Conservation (phyloP, 768 basidiomycete species). For the Mycena olivaceomarginata region DNA sequence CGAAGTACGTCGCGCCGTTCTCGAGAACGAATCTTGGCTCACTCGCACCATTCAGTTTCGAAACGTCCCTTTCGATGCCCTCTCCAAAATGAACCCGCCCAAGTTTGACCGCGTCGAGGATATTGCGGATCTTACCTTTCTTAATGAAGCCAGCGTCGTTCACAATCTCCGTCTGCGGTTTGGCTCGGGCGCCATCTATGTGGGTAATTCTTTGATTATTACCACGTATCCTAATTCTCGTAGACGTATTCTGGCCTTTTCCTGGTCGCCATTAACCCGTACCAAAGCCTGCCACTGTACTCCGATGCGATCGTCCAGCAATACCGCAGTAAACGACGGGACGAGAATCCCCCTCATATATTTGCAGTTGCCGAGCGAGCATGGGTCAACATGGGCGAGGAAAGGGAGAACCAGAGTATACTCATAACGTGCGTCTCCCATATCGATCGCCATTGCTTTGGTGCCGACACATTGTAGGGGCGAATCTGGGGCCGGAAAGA, state of each 20-base stretch:
- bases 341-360: conserved; percentile 97
- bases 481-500: conserved; percentile 99
- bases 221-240: conserved; percentile 21
- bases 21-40: conserved; percentile 5
- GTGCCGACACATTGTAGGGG: conserved; percentile 72
- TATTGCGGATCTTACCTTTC: conserved; percentile 97
- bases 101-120: conserved; percentile 99
- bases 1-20: conserved; percentile 72
- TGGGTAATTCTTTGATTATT: conserved; percentile 62
- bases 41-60: conserved; percentile 66
- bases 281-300: conserved; percentile 94
- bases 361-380: conserved; percentile 98
- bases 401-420: conserved; percentile 97
- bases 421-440: conserved; percentile 91
- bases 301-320: conserved; percentile 91
- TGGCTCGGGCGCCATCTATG: conserved; percentile 94
- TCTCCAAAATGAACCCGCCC: conserved; percentile 98
- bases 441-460: conserved; percentile 11
- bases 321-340: conserved; percentile 91
- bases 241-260: conserved; percentile 98
- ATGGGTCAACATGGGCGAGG: conserved; percentile 99
- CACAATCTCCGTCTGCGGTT: conserved; percentile 96
- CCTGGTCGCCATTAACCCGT: conserved; percentile 98
- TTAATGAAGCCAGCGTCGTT: conserved; percentile 99
- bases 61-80: conserved; percentile 83